Evolutionary conservation across 2,329 filamentous ascomycete genomes (phyloP).

Genomic region (Shiraia bambusicola): DNA sequence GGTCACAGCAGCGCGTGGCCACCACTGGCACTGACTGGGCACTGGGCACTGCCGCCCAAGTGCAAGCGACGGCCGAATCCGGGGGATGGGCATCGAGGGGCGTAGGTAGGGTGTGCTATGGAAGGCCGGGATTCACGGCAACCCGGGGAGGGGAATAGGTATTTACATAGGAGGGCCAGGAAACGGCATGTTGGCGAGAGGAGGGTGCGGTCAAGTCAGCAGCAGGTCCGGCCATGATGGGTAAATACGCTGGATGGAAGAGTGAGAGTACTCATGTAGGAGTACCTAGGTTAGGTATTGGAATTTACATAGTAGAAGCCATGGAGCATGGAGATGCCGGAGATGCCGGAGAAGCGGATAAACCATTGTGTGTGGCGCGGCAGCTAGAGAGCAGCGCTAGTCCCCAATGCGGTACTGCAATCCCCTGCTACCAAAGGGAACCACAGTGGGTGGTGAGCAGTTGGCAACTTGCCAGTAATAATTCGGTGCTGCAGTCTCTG

Average conservation of each 20-base stretch:
- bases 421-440: constrained; percentile 10
- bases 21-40: no score
- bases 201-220: not conserved
- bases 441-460: constrained; percentile 8
- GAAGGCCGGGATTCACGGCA: constrained; percentile 5
- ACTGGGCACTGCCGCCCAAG: no score
- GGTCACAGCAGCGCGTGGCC: constrained; percentile 1
- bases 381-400: constrained; percentile 17
- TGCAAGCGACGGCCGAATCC: not conserved
- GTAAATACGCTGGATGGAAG: no score
- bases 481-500: no score
- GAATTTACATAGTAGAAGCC: no score
- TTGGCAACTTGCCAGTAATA: no score
- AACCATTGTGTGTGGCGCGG: constrained; percentile 25
- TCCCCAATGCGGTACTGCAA: constrained; percentile 10
- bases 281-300: no score
- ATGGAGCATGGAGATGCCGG: constrained; percentile 42
- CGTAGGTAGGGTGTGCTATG: not conserved
- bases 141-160: no score
- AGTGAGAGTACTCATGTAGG: no score
- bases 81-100: no score
- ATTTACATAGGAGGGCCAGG: not conserved
- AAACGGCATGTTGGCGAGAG: constrained; percentile 1
- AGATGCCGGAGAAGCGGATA: constrained; percentile 26
- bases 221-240: constrained; percentile 5